phyloP scores from a whole-genome alignment of 768 basidiomycete species.

The Leccinum imitatum region DNA sequence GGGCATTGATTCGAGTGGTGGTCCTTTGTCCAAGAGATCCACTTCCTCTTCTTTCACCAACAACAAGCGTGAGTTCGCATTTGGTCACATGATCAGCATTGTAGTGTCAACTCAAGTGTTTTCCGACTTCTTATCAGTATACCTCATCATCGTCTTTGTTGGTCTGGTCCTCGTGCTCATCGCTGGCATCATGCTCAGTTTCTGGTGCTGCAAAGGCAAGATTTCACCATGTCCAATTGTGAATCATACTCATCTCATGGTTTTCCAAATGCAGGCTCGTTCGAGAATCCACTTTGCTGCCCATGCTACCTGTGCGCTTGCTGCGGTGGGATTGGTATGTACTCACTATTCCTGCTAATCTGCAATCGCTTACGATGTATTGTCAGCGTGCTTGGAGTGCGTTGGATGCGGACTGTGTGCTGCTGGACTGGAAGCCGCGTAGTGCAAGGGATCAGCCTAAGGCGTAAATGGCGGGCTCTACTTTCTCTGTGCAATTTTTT shows the following conservation, averaged over 20 bases:
- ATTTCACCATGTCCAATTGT: background rate
- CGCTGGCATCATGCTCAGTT: slow-evolving; percentile 55
- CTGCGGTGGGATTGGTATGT: slow-evolving; percentile 63
- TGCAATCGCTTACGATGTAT: slow-evolving; percentile 3
- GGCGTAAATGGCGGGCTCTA: background rate
- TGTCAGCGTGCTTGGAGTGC: slow-evolving; percentile 62
- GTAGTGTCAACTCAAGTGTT: background rate
- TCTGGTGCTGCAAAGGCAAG: slow-evolving; percentile 64
- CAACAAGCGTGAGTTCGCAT: slow-evolving; percentile 40
- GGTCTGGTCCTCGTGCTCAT: slow-evolving; percentile 56
- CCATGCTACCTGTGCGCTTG: slow-evolving; percentile 74
- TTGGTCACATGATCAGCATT: background rate
- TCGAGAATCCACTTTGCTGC: slow-evolving; percentile 64
- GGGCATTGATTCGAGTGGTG: slow-evolving; percentile 33
- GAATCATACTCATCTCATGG: background rate
- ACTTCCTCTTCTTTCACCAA: slow-evolving; percentile 34
- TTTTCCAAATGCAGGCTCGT: slow-evolving; percentile 39
- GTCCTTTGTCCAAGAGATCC: slow-evolving; percentile 29
- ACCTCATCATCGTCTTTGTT: slow-evolving; percentile 64
- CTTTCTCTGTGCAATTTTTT: background rate
- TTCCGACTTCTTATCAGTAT: slow-evolving; percentile 39
- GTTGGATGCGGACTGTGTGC: slow-evolving; percentile 69
- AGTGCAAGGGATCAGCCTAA: background rate
- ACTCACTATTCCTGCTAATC: background rate
- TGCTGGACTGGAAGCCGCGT: slow-evolving; percentile 39